Conservation (phyloP, 2,329 filamentous ascomycete species). For the Diaporthe ilicicola region DNA sequence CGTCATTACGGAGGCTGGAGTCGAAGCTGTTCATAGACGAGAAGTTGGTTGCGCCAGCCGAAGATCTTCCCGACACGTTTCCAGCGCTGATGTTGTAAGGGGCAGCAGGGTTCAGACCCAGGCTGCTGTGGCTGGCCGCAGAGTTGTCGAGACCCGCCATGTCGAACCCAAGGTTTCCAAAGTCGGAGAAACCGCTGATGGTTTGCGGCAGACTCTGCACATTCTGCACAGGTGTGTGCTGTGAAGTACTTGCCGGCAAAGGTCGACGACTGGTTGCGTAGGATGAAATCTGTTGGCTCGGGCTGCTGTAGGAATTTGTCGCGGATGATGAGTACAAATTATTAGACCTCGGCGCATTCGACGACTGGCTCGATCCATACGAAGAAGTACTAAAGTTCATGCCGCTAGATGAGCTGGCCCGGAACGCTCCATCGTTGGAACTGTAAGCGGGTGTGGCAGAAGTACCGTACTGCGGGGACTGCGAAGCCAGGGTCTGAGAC, state of each 20-base stretch:
- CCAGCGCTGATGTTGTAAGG: slow-evolving; percentile 39
- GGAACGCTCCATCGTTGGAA: slow-evolving; percentile 38
- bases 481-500: slow-evolving; percentile 38
- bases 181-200: slow-evolving; percentile 37
- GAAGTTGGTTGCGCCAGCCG: slow-evolving; percentile 38
- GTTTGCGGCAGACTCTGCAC: slow-evolving; percentile 33
- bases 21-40: slow-evolving; percentile 40
- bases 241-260: slow-evolving; percentile 27
- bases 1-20: slow-evolving; percentile 33
- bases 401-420: slow-evolving; percentile 32
- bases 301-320: slow-evolving; percentile 27
- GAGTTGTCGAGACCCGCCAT: slow-evolving; percentile 41
- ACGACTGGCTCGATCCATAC: slow-evolving; percentile 33
- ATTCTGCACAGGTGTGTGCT: slow-evolving; percentile 30
- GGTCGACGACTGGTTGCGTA: slow-evolving; percentile 29
- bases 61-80: slow-evolving; percentile 38
- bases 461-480: slow-evolving; percentile 40
- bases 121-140: slow-evolving; percentile 34
- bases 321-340: slow-evolving; percentile 26
- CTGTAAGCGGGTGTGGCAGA: slow-evolving; percentile 36
- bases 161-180: slow-evolving; percentile 40
- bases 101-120: slow-evolving; percentile 37
- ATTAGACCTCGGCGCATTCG: slow-evolving; percentile 22
- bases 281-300: slow-evolving; percentile 28
- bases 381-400: slow-evolving; percentile 34